Base-by-base conservation (phyloP, 495 filamentous ascomycete species). In the Glonium stellatum region DNA sequence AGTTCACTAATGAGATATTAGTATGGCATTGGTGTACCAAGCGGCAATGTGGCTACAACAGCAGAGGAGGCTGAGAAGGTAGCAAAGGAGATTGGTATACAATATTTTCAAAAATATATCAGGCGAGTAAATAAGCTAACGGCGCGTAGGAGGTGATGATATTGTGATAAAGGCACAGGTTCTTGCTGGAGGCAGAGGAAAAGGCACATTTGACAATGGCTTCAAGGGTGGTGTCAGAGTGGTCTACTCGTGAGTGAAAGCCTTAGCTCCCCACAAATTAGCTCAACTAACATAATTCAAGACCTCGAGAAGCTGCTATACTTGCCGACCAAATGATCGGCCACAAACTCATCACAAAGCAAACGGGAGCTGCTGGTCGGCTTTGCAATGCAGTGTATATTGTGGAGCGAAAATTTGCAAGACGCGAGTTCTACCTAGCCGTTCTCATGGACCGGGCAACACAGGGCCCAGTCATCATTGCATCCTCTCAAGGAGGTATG, bases 141-240 rank as follows among this genome's bases (percentile, higher is more conserved):
- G 72, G 55, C 67, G 21, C 31, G 15, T 61, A 88, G 83, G 86
- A 66, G 88, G 87, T 67, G 93, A 95, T 70, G 93, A 98, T 72
- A 89, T 97, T 87, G 93, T 98, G 62, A 97, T 98, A 82, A 98
- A 98, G 83, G 93, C 93, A 57, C 93, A 98, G 80, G 95, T 98
- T 52, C 85, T 98, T 46, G 93, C 93, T 70, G 93, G 93, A 75
- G 93, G 93, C 58, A 87, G 93, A 78, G 93, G 93, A 70, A 98
- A 98, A 80, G 93, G 93, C 65, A 85, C 81, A 59, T 98, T 98
- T 72, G 91, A 96, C 77, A 98, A 97, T 77, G 93, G 93, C 63
- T 84, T 97, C 70, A 98, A 98, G 82, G 93, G 93, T 72, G 93
- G 93, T 78, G 93, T 98, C 65, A 85, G 93, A 64, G 90, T 98